Conservation (phyloP, 164 flowering plant species). For the Taxillus chinensis region DNA sequence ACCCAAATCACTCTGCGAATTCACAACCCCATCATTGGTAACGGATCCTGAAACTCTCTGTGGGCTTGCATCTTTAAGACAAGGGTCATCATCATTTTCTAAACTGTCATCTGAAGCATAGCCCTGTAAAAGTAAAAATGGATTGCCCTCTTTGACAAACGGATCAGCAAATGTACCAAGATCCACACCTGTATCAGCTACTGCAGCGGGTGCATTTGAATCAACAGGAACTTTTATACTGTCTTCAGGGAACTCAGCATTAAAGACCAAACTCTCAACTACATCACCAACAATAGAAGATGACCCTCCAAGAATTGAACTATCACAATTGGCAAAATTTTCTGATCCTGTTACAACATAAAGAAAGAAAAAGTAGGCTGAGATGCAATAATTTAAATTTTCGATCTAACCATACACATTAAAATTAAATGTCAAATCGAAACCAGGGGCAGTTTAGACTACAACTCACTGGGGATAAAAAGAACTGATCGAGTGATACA, state of each 20-base stretch:
- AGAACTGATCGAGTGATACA: too few species aligned
- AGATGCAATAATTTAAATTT: too few species aligned
- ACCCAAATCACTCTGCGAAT: slow-evolving; percentile 12
- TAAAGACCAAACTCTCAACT: slow-evolving; percentile 6
- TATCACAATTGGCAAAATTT: slow-evolving; percentile 12
- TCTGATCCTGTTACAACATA: slow-evolving; percentile 4
- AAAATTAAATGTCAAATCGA: too few species aligned
- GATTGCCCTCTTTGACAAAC: slow-evolving; percentile 24
- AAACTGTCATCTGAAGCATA: slow-evolving; percentile 63
- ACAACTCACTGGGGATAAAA: too few species aligned
- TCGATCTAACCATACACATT: too few species aligned
- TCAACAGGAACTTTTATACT: slow-evolving; percentile 9
- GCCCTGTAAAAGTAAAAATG: slow-evolving; percentile 48
- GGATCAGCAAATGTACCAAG: slow-evolving; percentile 15
- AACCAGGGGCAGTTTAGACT: too few species aligned
- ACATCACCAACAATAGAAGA: not conserved
- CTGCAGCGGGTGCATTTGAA: slow-evolving; percentile 5
- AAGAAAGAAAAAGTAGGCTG: not conserved
- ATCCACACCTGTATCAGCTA: slow-evolving; percentile 11
- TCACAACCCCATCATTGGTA: slow-evolving; percentile 6
- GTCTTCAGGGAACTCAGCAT: slow-evolving; percentile 12
- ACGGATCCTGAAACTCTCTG: slow-evolving; percentile 11
- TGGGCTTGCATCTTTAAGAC: slow-evolving; percentile 18
- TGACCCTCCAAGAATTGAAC: not conserved
- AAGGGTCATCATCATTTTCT: slow-evolving; percentile 28